Base-by-base conservation (phyloP, 108 stramenopile species). In the Stephanodiscus minutulus region DNA sequence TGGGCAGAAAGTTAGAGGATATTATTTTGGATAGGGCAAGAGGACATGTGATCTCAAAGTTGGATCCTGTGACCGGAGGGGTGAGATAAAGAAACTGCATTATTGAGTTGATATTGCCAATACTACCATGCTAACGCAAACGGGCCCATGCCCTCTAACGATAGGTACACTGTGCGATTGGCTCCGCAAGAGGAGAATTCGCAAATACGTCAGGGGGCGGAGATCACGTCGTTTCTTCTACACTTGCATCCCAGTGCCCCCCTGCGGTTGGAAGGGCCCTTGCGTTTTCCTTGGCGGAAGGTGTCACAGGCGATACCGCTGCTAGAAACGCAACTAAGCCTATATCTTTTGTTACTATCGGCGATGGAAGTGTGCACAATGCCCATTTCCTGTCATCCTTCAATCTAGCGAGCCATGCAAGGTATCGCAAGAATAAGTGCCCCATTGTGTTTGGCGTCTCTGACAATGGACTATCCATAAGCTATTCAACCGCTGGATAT, bases 31-130 rank as follows among this genome's bases (percentile, higher is more conserved):
- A 87, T 56, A 74, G 92, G 21, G 92, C 95, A 7, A 73, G 95
- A 35, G 95, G 91, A 17, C 89, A 90, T 73, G 64, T 70, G 13
- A 83, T 87, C 13, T 88, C 87, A 20, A 74, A 62, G 18, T 57
- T 85, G 13, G 95, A 96, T 79, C 95, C 95, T n/a, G 86, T 91
- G 28, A 91, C 89, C 35, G 86, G 85, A 24, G 91, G 91, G n/a
- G 86, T 59, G 50, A 35, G 71, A 20, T 28, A 4, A n/a, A 18
- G 11, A 58, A 12, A 46, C 11, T 41, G 11, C 20, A 27, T 1
- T 5, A 60, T 53, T 13, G 18, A 5, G n/a, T n/a, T 52, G 27
- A 20, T 35, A 4, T 49, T 66, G 13, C n/a, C 64, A 41, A 55
- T 50, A 18, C 27, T 68, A 8, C 10, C 18, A 41, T 60, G 59